Evolutionary conservation across 1,284 basidiomycete species (phyloP).

Genomic region (Nidula niveotomentosa): DNA sequence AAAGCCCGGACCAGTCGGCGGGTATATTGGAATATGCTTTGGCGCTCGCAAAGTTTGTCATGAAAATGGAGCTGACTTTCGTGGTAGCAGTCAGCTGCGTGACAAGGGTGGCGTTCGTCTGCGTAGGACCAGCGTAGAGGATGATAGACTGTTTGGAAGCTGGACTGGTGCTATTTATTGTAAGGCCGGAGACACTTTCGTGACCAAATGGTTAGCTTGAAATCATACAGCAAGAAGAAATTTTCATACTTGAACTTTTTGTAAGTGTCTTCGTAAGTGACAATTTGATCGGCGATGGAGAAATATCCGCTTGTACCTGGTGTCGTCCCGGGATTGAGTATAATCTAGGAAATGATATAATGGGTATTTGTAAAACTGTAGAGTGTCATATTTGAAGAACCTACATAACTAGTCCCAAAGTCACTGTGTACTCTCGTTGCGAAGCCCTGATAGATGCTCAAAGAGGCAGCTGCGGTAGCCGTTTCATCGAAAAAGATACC

Average conservation of each 20-base stretch:
- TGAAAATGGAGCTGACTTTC: neutral
- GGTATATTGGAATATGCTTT: neutral
- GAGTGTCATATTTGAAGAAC: neutral
- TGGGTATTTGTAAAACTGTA: neutral
- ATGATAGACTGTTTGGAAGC: neutral
- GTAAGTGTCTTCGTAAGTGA: neutral
- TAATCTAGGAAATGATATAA: neutral
- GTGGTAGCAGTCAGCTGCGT: neutral
- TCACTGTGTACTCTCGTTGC: neutral
- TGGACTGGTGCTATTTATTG: neutral
- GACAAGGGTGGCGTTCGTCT: neutral
- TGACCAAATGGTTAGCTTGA: neutral
- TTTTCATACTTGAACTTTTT: neutral
- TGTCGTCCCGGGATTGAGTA: neutral
- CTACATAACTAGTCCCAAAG: neutral
- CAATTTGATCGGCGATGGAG: neutral
- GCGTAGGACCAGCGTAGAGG: neutral
- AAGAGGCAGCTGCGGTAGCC: constrained; percentile 1
- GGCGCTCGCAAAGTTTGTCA: neutral
- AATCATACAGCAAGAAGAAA: neutral
- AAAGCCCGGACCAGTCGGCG: neutral
- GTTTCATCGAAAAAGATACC: constrained; percentile 41
- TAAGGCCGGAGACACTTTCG: neutral
- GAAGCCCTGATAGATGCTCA: neutral
- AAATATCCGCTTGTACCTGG: neutral